phyloP scores from a whole-genome alignment of 1,284 basidiomycete genomes.

The Ustilago crameri region DNA sequence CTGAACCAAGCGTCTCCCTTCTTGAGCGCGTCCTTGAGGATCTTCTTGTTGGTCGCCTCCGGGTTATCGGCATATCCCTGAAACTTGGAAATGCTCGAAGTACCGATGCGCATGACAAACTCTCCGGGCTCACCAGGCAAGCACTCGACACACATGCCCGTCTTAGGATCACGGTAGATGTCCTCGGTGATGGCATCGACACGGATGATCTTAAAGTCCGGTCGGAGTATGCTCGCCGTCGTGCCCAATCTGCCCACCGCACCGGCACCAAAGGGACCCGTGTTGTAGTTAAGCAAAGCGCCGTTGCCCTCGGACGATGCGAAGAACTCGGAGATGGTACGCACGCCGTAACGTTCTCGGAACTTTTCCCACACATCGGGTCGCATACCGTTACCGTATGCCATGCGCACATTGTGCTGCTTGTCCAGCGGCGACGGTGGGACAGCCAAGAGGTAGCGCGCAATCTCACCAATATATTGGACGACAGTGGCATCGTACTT shows the following conservation, averaged over 20 bases:
- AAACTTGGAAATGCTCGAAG: slow-evolving; percentile 46
- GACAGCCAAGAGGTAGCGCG: slow-evolving; percentile 65
- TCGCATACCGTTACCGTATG: slow-evolving; percentile 69
- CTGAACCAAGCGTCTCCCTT: slow-evolving; percentile 68
- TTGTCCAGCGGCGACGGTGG: slow-evolving; percentile 65
- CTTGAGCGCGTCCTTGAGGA: slow-evolving; percentile 63
- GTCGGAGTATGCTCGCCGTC: slow-evolving; percentile 46
- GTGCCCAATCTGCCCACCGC: slow-evolving; percentile 65
- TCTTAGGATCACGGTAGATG: slow-evolving; percentile 61
- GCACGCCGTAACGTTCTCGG: slow-evolving; percentile 65
- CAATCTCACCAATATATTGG: slow-evolving; percentile 69
- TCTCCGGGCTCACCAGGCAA: slow-evolving; percentile 63
- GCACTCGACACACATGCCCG: slow-evolving; percentile 65
- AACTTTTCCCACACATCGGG: slow-evolving; percentile 69
- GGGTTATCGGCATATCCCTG: slow-evolving; percentile 64
- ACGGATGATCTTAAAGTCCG: slow-evolving; percentile 61
- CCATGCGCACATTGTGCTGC: slow-evolving; percentile 68
- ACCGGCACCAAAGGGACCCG: slow-evolving; percentile 66
- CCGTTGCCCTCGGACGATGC: slow-evolving; percentile 67
- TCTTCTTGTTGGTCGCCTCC: slow-evolving; percentile 67
- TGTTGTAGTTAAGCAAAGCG: slow-evolving; percentile 66
- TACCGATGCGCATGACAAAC: slow-evolving; percentile 64
- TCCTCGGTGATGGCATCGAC: slow-evolving; percentile 69
- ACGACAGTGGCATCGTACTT: slow-evolving; percentile 65
- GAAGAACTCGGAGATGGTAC: slow-evolving; percentile 67